A percentile compares a stretch with the other conserved stretches of the same genome.
These are phyloP conservation scores for Pleurotus citrinopileatus DNA, from an alignment of 768 basidiomycete genomes.

Conservation along the genomic window DNA sequence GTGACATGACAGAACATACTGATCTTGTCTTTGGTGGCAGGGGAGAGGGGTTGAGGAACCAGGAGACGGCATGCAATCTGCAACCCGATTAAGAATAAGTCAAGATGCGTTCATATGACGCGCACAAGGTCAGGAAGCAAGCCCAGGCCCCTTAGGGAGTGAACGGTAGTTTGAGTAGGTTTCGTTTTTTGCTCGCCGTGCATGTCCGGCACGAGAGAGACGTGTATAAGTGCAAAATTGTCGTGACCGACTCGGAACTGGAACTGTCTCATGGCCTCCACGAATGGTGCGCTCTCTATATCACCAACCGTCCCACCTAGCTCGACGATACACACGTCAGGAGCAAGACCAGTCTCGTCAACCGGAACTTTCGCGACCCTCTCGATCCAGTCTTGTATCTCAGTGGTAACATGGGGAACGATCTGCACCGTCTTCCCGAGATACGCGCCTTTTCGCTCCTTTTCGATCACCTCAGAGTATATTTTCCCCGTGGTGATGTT, in stretches of 20 bases:
- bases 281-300: constrained; percentile 96
- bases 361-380: constrained; percentile 92
- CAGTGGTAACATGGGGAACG: constrained; percentile 94
- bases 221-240: constrained; percentile 96
- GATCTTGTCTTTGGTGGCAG: constrained; percentile 90
- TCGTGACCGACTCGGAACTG: constrained; percentile 96
- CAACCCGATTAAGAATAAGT: neutral
- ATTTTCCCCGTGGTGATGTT: constrained; percentile 99
- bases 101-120: constrained; percentile 8
- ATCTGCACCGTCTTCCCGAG: constrained; percentile 96
- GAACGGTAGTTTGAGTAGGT: constrained; percentile 95
- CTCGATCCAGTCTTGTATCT: constrained; percentile 98
- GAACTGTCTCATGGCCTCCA: constrained; percentile 99
- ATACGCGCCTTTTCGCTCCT: constrained; percentile 88
- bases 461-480: constrained; percentile 94
- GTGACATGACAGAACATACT: constrained; percentile 99
- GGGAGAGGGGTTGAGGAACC: constrained; percentile 76
- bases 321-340: constrained; percentile 98
- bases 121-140: constrained; percentile 88
- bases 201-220: constrained; percentile 97
- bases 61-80: constrained; percentile 93
- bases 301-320: constrained; percentile 98
- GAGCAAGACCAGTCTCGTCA: constrained; percentile 88
- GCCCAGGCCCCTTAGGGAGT: constrained; percentile 89
- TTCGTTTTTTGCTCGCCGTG: constrained; percentile 99